These are phyloP conservation scores for Botrytis galanthina DNA, from an alignment of 2,329 filamentous ascomycete species.

Conservation along the genomic window DNA sequence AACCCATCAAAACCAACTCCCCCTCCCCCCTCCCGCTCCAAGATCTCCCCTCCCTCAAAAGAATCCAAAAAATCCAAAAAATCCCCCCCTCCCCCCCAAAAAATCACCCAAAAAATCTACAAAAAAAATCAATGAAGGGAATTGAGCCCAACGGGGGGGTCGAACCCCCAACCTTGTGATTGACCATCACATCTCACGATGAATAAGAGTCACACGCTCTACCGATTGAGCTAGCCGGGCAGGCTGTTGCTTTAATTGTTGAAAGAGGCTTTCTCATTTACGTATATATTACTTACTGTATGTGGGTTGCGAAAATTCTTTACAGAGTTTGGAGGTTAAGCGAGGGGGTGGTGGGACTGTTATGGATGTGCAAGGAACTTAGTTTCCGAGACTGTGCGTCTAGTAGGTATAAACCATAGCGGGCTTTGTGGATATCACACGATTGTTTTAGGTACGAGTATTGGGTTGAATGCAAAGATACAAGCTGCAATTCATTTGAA, in stretches of 20 bases:
- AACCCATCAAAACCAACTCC: too few relatives aligned
- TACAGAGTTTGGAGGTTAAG: constrained; percentile 3
- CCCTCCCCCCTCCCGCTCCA: neutral
- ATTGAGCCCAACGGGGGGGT: constrained; percentile 10
- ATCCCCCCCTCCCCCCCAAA: too few relatives aligned
- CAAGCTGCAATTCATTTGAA: neutral
- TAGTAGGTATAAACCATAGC: neutral
- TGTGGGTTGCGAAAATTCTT: neutral
- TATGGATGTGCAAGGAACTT: neutral
- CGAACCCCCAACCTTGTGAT: constrained; percentile 7
- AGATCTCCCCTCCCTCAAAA: too few relatives aligned
- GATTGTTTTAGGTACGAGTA: neutral
- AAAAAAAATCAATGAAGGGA: neutral
- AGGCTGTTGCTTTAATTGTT: neutral
- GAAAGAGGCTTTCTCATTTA: rapidly evolving
- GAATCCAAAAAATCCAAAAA: too few relatives aligned
- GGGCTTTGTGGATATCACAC: neutral
- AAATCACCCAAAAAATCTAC: neutral
- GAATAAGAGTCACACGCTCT: constrained; percentile 37
- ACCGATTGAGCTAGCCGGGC: constrained; percentile 37
- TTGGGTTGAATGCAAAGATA: neutral
- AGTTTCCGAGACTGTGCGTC: neutral
- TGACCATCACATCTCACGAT: constrained; percentile 7
- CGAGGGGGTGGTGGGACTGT: neutral
- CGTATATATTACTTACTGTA: too few relatives aligned